phyloP scores from a whole-genome alignment of 73 alveolate genomes.

The Loxodes magnus region DNA sequence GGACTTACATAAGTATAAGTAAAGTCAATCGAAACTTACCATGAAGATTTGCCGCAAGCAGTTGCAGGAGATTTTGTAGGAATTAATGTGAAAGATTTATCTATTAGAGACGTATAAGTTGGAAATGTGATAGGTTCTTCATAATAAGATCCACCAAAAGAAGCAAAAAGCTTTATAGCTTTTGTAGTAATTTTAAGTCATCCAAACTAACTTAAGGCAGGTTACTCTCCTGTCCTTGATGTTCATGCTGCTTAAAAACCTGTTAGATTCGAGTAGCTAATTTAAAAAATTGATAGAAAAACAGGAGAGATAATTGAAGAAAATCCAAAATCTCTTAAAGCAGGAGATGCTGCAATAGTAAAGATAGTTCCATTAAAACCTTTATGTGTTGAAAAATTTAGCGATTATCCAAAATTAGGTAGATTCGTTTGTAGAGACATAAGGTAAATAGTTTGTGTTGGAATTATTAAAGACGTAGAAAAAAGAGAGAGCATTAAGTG shows the following conservation, averaged over 20 bases:
- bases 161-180: conserved; percentile 26
- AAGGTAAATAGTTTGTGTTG: conserved; percentile 49
- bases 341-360: conserved; percentile 43
- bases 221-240: conserved; percentile 29
- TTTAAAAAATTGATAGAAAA: conserved; percentile 14
- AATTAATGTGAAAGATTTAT: conserved; percentile 62
- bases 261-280: conserved; percentile 30
- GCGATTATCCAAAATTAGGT: conserved; percentile 42
- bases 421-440: conserved; percentile 56
- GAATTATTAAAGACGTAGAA: conserved; percentile 43
- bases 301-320: conserved; percentile 27
- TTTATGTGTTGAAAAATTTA: conserved; percentile 36
- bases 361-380: conserved; percentile 17
- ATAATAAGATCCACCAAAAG: conserved; percentile 58
- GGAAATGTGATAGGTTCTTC: conserved; percentile 50
- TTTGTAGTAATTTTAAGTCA: conserved; percentile 41
- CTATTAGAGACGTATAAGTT: conserved; percentile 53
- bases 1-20: conserved; percentile 62
- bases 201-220: conserved; percentile 31
- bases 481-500: too few species aligned
- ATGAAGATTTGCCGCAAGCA: conserved; percentile 72
- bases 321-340: conserved; percentile 26
- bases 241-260: conserved; percentile 30
- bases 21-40: conserved; percentile 82
- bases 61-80: conserved; percentile 90